Evolutionary conservation across 306 rosid species (phyloP).

Genomic region (Sesbania bispinosa): DNA sequence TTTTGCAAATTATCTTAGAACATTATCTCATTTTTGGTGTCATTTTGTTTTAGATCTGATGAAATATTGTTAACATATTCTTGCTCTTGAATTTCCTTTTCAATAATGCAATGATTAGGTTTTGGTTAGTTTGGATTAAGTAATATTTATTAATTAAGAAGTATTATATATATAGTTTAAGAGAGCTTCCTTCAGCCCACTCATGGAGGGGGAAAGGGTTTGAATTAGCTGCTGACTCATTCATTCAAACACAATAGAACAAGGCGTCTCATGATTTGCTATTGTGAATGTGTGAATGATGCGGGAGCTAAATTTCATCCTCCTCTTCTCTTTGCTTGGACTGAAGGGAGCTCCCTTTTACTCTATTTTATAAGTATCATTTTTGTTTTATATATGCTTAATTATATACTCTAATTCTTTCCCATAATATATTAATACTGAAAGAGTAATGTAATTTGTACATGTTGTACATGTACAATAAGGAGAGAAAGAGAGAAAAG

Average conservation of each 20-base stretch:
- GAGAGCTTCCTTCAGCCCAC: constrained; percentile 98
- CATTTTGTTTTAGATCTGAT: neutral
- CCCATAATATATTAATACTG: neutral
- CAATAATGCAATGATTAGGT: neutral
- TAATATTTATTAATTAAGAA: neutral
- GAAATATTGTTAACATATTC: neutral
- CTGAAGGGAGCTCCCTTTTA: constrained; percentile 99
- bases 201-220: constrained; percentile 66
- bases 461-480: too few species aligned
- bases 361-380: constrained; percentile 20
- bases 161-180: constrained; percentile 30
- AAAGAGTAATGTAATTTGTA: too few species aligned
- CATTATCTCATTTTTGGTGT: neutral
- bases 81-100: neutral
- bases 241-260: constrained; percentile 85
- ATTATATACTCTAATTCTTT: neutral
- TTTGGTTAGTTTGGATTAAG: neutral
- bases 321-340: constrained; percentile 82
- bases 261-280: constrained; percentile 16
- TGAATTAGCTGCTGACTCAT: constrained; percentile 94
- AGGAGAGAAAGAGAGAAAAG: too few species aligned
- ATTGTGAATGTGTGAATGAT: constrained; percentile 91
- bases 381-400: too few species aligned
- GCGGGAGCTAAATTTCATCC: constrained; percentile 75
- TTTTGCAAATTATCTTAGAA: neutral